Evolutionary conservation across 306 rosid species (phyloP).

Genomic region (Oxytropis ochrocephala): DNA sequence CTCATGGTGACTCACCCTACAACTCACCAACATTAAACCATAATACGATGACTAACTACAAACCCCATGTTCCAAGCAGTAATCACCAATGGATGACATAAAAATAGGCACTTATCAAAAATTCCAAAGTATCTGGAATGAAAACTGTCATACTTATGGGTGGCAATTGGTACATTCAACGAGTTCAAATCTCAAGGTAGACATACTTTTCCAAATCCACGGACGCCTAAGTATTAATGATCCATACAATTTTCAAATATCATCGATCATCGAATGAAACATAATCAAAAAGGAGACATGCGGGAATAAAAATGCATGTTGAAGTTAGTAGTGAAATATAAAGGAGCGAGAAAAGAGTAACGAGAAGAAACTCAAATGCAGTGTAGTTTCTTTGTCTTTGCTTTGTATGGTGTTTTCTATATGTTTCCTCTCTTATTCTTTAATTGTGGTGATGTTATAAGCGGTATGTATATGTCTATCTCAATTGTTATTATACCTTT

Average conservation of each 20-base stretch:
- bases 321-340: slow-evolving; percentile 33
- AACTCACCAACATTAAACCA: background rate
- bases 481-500: no score
- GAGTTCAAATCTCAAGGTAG: background rate
- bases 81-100: background rate
- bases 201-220: background rate
- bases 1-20: background rate
- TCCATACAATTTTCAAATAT: background rate
- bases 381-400: no score
- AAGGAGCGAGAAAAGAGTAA: slow-evolving; percentile 56
- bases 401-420: no score
- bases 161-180: background rate
- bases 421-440: no score
- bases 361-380: no score
- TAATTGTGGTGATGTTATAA: no score
- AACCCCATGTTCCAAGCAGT: background rate
- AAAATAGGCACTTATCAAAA: background rate
- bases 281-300: background rate
- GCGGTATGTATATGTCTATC: no score
- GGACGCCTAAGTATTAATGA: background rate
- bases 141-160: background rate
- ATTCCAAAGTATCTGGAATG: background rate
- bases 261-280: background rate
- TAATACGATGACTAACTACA: background rate
- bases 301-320: background rate